Evolutionary conservation across 2,329 filamentous ascomycete genomes (phyloP), one percentile per base, ranked within the genome.

Genomic region (Akanthomyces lecanii): DNA sequence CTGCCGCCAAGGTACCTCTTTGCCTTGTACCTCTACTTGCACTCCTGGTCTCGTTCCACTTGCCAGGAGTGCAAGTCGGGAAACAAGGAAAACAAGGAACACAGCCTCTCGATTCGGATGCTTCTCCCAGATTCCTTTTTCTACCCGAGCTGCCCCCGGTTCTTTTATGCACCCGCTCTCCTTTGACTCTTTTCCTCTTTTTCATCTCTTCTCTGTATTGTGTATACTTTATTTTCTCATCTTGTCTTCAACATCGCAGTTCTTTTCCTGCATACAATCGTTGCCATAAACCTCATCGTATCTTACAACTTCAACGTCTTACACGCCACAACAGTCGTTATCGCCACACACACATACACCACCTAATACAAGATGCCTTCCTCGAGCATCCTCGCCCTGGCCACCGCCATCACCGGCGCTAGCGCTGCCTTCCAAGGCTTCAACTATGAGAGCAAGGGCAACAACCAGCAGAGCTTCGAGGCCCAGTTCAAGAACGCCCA

Each of bases 361-460:
- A 51, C 52, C 25, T 62, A 56, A 54, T 18, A 45, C 65, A 70
- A 58, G 28, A 76, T 76, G 74, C 73, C 71, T 66, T 73, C 73
- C 36, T 68, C 69, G 16, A 70, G 59, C 50, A 67, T 79, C 5
- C 66, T 77, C 55, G 68, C 72, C 54, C 63, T 79, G 62, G 73
- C 74, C 38, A 70, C 73, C 57, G 72, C 72, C 65, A 65, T 75
- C 33, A 71, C 74, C 23, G 67, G 73, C 48, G 73, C 71, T 66
- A 70, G 66, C 47, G 79, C 78, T 55, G 74, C 73, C 55, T 76
- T 78, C 73, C 81, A 85, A 66, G 90, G 90, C 68, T 91, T 91
- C 85, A 91, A 91, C 81, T 91, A 90, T 67, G 83, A 85, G 69
- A 83, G 86, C 65, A 75, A 81, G 40, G 75, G 81, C 71, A 89